Percentiles rank a stretch among this genome's conserved stretches.
Conservation (phyloP, 768 basidiomycete species). For the Lanmaoa pseudosensibilis region DNA sequence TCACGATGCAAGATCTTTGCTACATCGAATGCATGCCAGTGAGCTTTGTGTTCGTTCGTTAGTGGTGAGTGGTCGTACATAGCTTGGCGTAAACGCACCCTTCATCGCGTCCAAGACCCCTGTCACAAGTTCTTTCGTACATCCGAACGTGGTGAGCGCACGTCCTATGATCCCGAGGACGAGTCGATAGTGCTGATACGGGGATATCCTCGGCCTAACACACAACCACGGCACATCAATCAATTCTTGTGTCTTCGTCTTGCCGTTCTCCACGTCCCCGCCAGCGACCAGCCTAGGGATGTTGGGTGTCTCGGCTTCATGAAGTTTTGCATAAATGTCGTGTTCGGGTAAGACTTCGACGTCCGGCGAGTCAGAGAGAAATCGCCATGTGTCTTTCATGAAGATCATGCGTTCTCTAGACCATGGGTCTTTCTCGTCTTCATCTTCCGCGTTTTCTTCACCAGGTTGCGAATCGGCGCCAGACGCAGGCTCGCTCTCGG, state of each 20-base stretch:
- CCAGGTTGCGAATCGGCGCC: not conserved
- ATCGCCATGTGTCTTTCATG: constrained; percentile 9
- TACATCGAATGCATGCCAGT: constrained; percentile 18
- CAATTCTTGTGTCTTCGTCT: not conserved
- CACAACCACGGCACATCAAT: not conserved
- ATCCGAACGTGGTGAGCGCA: not conserved
- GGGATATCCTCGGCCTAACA: not conserved
- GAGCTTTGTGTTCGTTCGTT: constrained; percentile 13
- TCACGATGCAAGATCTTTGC: constrained; percentile 27
- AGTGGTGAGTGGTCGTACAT: not conserved
- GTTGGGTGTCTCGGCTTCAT: not conserved
- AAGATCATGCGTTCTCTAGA: not conserved
- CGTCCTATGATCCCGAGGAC: not conserved
- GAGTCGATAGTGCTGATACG: constrained; percentile 3
- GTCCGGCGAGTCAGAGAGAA: not conserved
- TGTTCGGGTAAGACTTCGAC: not conserved
- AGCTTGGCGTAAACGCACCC: not conserved
- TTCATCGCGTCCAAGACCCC: not conserved
- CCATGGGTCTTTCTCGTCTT: not conserved
- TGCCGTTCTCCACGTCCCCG: not conserved
- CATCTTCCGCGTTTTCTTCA: not conserved
- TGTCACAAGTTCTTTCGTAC: not conserved
- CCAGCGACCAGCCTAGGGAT: constrained; percentile 3
- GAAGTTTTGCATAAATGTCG: not conserved
- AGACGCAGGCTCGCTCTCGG: not conserved